Conservation (phyloP, 1,284 basidiomycete genomes). For the Puccinia brachypodii region DNA sequence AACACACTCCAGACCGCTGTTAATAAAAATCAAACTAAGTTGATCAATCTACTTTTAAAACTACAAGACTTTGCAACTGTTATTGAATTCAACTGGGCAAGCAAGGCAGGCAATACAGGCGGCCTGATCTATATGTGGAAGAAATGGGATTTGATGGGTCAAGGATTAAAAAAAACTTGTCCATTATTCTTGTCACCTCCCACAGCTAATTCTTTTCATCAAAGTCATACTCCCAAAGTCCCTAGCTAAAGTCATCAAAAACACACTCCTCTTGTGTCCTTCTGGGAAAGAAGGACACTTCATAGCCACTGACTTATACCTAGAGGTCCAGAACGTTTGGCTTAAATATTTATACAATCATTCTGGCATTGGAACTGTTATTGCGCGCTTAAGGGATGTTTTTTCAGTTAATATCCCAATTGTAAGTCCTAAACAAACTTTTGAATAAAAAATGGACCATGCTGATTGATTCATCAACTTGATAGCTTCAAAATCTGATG, state of each 20-base stretch:
- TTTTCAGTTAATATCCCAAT: background rate
- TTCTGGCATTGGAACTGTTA: slow-evolving; percentile 8
- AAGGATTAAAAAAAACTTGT: slow-evolving; percentile 16
- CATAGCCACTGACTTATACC: slow-evolving; percentile 11
- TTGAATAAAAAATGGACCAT: too few species aligned
- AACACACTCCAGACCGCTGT: background rate
- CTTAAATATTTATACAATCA: slow-evolving; percentile 32
- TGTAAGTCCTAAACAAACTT: background rate
- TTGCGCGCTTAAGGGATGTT: background rate
- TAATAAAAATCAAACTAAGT: background rate
- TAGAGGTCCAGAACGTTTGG: slow-evolving; percentile 27
- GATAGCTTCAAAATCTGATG: background rate
- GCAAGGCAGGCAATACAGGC: background rate
- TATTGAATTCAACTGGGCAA: slow-evolving; percentile 14
- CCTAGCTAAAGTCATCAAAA: slow-evolving; percentile 5
- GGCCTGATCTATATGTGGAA: background rate
- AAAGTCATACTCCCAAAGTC: background rate
- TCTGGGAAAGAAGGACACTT: background rate
- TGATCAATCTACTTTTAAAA: background rate
- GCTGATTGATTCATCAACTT: background rate
- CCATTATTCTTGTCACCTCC: slow-evolving; percentile 20
- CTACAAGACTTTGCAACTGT: slow-evolving; percentile 8
- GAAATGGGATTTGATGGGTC: slow-evolving; percentile 12
- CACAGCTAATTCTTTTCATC: background rate
- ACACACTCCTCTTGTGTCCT: slow-evolving; percentile 10